Base-by-base conservation (phyloP, 805 yeast species). In the Candida suzukii region DNA sequence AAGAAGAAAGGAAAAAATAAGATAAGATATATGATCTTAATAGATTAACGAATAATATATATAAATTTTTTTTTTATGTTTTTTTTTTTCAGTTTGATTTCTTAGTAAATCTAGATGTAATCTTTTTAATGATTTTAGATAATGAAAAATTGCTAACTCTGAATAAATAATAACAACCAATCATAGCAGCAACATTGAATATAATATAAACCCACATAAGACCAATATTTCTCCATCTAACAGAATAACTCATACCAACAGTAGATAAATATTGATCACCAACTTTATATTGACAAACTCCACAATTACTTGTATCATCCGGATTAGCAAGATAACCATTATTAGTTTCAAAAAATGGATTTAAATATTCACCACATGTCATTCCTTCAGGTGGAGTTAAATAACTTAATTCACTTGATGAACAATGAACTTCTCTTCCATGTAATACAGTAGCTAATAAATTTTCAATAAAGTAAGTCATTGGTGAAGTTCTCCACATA, bases 401-500 rank as follows among this genome's bases (percentile, higher is more conserved):
- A 39, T 63, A 61, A 28, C 72, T 68, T 54, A 72, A 64, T 52
- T 83, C 91, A n/a, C 49, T 46, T 2, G 42, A 46, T 8, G 60
- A 47, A 57, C 90, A 83, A 14, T 43, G 52, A 12, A 84, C 80
- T 30, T 60, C 54, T 46, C 73, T 66, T 27, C 68, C 71, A 48
- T 80, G 80, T 40, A 71, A 67, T 21, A 56, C 61, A 20, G 64
- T 68, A 33, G 79, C 64, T 45, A 82, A 66, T 40, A 76, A 67
- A 37, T 48, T 53, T 48, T 76, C 78, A 43, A 85, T 65, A 58
- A 82, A 74, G 56, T 86, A 86, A 1, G 91, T 83, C 61, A 73
- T 73, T 11, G 84, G 95, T 21, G 86, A 80, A 18, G 69, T 70
- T 49, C 83, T 74, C 74, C 83, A 80, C 88, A 86, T 83, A 57